Evolutionary conservation across 495 filamentous ascomycete genomes (phyloP), one percentile per base, ranked within the genome.

Genomic region (Usnea hakonensis): DNA sequence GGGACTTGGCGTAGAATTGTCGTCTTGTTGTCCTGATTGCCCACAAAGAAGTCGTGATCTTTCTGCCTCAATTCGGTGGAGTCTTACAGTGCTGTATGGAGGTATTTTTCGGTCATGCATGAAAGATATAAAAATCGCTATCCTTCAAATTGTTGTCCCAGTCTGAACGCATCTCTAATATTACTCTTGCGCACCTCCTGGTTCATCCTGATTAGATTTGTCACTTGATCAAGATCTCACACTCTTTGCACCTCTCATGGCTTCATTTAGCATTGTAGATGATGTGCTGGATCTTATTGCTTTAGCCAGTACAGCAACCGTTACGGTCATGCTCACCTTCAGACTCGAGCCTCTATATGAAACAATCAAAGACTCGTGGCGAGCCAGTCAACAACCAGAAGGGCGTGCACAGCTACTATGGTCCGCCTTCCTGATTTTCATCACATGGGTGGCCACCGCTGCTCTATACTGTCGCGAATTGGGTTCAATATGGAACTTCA

Each of bases 401-500:
- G 37, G 40, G 19, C 59, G 37, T 40, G 16, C 23, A 1, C 28
- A 8, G 14, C 50, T 61, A 11, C 59, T 61, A 55, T 61, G 59
- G 48, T 23, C 21, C 1, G 37, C 33, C 3, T 14, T 32, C 1
- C 37, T 61, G 10, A 28, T 40, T 11, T 7, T 13, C 5, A 21
- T 32, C 5, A 36, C 19, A 5, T 61, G 59, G 59, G 23, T 44
- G 36, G 26, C 53, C 30, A 37, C 50, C 23, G 59, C 28, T 16
- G 10, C 23, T 40, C 52, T 43, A 7, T 55, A 55, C 59, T 33
- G 3, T 2, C 50, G 13, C 37, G 3, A 44, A 36, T 5, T 61
- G 2, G 16, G n/a, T 16, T 30, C n/a, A 17, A 16, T 28, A 33
- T 61, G 59, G 59, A 16, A 61, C 1, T 0, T n/a, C 0, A 61